phyloP scores from a whole-genome alignment of 108 stramenopile genomes.

The Skeletonema menzelii region DNA sequence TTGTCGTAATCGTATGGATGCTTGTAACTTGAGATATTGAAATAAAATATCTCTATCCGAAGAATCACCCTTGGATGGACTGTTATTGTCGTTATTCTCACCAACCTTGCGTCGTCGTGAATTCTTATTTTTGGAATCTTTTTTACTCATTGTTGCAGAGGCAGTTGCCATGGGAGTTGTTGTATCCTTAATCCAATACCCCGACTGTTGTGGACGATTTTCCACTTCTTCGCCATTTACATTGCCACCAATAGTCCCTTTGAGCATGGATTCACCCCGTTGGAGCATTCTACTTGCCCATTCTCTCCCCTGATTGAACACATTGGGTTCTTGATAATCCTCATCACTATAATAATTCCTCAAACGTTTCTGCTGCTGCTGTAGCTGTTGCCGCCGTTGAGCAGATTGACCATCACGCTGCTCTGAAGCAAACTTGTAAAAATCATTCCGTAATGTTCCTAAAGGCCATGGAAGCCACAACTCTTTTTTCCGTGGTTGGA shows the following conservation, averaged over 20 bases:
- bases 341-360: conserved; percentile 4
- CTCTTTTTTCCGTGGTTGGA: conserved; percentile 47
- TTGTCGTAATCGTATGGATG: conserved; percentile 40
- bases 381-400: not conserved
- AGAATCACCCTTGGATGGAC: not conserved
- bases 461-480: conserved; percentile 54
- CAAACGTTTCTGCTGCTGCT: conserved; percentile 4
- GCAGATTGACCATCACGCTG: not conserved
- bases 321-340: not conserved
- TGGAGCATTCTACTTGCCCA: conserved; percentile 17
- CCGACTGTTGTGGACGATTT: not conserved
- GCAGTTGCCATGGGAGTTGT: conserved; percentile 45
- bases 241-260: not conserved
- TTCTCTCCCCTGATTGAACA: conserved; percentile 14
- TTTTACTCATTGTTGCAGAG: conserved; percentile 22
- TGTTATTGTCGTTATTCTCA: not conserved
- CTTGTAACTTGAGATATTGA: conserved; percentile 36
- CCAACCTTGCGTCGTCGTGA: not conserved
- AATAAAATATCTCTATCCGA: conserved; percentile 29
- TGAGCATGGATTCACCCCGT: conserved; percentile 1
- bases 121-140: not conserved
- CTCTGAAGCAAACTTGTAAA: conserved; percentile 23
- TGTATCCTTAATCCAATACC: conserved; percentile 44
- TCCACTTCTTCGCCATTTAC: not conserved
- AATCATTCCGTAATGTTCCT: conserved; percentile 42